A percentile compares a stretch with the other conserved stretches of the same genome.
These are phyloP conservation scores for Lachancea lanzarotensis DNA, from an alignment of 805 yeast species.

Conservation along the genomic window DNA sequence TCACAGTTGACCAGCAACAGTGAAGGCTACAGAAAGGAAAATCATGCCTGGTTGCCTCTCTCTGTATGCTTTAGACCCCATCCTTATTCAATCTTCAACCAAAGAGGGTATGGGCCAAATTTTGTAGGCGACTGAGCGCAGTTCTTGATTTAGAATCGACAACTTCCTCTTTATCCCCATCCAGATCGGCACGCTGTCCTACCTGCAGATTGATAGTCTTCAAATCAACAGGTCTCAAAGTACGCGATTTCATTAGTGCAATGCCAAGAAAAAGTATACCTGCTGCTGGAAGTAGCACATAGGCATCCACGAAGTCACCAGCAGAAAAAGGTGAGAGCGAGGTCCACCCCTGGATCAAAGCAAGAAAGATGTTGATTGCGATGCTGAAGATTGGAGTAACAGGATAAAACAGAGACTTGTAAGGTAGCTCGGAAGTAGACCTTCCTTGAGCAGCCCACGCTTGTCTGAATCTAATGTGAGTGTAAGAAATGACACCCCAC, in stretches of 20 bases:
- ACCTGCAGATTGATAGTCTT: conserved; percentile 5
- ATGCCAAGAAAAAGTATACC: conserved; percentile 34
- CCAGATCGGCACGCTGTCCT: conserved; percentile 11
- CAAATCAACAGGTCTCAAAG: conserved; percentile 8
- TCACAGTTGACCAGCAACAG: too few relatives aligned
- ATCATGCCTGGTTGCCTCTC: too few relatives aligned
- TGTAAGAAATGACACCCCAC: conserved; percentile 54
- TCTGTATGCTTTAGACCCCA: too few relatives aligned
- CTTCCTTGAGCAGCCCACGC: conserved; percentile 42
- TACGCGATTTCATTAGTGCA: conserved; percentile 3
- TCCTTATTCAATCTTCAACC: too few relatives aligned
- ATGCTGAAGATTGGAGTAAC: conserved; percentile 44
- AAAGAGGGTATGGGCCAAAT: too few relatives aligned
- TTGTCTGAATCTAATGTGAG: conserved; percentile 51
- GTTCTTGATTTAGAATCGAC: too few relatives aligned
- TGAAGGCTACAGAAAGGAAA: too few relatives aligned
- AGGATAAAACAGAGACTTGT: conserved; percentile 47
- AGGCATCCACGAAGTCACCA: conserved; percentile 47
- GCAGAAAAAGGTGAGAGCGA: conserved; percentile 53
- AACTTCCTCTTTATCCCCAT: neutral
- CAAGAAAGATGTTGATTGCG: conserved; percentile 44
- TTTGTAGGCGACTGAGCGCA: too few relatives aligned
- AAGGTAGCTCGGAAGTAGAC: conserved; percentile 45
- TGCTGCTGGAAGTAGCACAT: conserved; percentile 52
- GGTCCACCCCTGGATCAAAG: conserved; percentile 62